These are phyloP conservation scores for Aquilaria malaccensis DNA, from an alignment of 345 rosid species.

Conservation along the genomic window DNA sequence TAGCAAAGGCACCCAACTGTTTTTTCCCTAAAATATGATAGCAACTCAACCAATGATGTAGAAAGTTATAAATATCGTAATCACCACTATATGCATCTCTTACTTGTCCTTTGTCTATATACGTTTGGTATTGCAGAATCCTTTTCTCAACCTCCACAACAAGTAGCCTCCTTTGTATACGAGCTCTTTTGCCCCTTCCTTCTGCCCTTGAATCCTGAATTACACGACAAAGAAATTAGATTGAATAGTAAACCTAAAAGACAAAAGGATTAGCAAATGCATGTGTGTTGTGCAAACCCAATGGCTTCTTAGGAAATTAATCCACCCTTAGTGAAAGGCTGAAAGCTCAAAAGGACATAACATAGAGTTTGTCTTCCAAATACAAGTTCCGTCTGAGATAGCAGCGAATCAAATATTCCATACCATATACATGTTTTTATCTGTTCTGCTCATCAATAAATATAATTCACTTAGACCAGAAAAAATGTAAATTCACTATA, in stretches of 20 bases:
- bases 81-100: constrained; percentile 11
- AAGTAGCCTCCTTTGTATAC: constrained; percentile 75
- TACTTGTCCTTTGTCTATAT: constrained; percentile 72
- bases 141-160: constrained; percentile 78
- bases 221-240: constrained; percentile 4
- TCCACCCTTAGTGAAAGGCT: background rate
- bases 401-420: too few species aligned
- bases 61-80: background rate
- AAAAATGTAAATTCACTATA: background rate
- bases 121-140: constrained; percentile 71
- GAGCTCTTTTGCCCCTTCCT: constrained; percentile 87
- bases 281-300: too few species aligned
- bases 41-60: too few species aligned
- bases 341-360: too few species aligned
- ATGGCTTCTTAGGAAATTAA: too few species aligned
- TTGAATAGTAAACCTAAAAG: background rate
- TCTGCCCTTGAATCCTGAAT: constrained; percentile 81
- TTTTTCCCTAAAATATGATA: too few species aligned
- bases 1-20: too few species aligned
- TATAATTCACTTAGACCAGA: constrained; percentile 1
- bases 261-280: too few species aligned
- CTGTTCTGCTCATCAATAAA: background rate
- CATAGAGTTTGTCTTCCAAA: too few species aligned
- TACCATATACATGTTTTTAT: too few species aligned
- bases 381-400: too few species aligned